A percentile compares a stretch with the other conserved stretches of the same genome.
phyloP scores from a whole-genome alignment of 75 land plant species.

The Cryptomeria japonica region DNA sequence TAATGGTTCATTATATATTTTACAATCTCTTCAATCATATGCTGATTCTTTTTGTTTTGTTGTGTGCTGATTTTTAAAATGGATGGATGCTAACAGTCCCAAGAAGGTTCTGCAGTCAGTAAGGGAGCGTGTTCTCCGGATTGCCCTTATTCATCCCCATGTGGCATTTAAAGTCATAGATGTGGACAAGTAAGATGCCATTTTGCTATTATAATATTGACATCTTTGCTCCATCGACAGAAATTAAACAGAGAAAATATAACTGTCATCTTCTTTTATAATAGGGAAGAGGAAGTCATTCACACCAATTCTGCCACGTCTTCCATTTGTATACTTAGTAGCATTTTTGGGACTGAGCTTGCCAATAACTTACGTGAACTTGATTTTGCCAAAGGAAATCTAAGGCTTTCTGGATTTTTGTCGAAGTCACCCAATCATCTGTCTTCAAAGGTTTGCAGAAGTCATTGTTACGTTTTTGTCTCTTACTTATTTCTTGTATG shows the following conservation, averaged over 20 bases:
- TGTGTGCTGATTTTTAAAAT: background rate
- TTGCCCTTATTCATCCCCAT: constrained; percentile 68
- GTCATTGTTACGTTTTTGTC: background rate
- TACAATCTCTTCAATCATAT: background rate
- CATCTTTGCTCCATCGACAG: background rate
- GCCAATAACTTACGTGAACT: constrained; percentile 46
- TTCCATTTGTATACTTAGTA: constrained; percentile 47
- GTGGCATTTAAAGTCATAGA: constrained; percentile 72
- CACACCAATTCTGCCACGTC: constrained; percentile 49
- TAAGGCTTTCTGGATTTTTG: constrained; percentile 76
- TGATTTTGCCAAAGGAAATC: constrained; percentile 47
- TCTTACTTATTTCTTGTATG: background rate
- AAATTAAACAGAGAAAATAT: background rate
- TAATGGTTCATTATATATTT: background rate
- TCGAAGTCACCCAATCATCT: constrained; percentile 42
- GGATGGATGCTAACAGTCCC: constrained; percentile 38
- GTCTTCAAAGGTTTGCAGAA: constrained; percentile 61
- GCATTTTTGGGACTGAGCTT: constrained; percentile 62
- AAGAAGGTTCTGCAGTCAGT: constrained; percentile 78
- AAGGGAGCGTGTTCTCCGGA: constrained; percentile 66
- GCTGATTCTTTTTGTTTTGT: constrained; percentile 3
- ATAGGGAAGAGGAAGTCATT: constrained; percentile 67
- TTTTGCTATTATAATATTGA: background rate
- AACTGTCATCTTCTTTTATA: background rate
- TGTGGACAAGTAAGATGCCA: constrained; percentile 54